phyloP scores from a whole-genome alignment of 176 grass and related monocot genomes.

The Avena atlantica region DNA sequence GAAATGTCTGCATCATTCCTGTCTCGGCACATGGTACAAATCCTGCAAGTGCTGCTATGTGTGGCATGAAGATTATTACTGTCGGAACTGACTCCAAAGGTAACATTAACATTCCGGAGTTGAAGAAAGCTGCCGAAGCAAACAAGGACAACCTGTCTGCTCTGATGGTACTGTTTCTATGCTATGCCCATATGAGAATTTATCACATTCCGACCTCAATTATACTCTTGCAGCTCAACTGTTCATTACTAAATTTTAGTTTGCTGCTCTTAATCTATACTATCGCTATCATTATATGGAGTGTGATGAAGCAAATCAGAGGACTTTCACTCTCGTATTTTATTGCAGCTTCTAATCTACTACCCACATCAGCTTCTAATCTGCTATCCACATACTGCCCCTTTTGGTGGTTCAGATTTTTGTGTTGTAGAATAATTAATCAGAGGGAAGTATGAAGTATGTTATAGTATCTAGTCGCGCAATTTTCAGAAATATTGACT shows the following conservation, averaged over 20 bases:
- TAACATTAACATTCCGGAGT: constrained; percentile 97
- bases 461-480: neutral
- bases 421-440: constrained; percentile 11
- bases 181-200: constrained; percentile 18
- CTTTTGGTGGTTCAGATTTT: neutral
- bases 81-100: constrained; percentile 97
- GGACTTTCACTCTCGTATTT: neutral
- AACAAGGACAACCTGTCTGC: constrained; percentile 93
- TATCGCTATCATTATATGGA: neutral
- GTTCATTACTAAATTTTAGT: constrained; percentile 14
- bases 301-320: neutral
- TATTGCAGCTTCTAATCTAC: constrained; percentile 15
- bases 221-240: constrained; percentile 35
- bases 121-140: constrained; percentile 90
- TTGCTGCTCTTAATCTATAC: constrained; percentile 12
- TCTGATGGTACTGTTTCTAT: constrained; percentile 78
- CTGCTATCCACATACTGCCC: neutral
- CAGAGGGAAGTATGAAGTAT: constrained; percentile 6
- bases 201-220: constrained; percentile 17
- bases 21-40: constrained; percentile 98
- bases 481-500: neutral
- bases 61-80: constrained; percentile 98
- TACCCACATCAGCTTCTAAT: neutral
- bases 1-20: constrained; percentile 98
- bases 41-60: constrained; percentile 99